phyloP scores from a whole-genome alignment of 108 stramenopile species.

The Stephanodiscus minutulus region DNA sequence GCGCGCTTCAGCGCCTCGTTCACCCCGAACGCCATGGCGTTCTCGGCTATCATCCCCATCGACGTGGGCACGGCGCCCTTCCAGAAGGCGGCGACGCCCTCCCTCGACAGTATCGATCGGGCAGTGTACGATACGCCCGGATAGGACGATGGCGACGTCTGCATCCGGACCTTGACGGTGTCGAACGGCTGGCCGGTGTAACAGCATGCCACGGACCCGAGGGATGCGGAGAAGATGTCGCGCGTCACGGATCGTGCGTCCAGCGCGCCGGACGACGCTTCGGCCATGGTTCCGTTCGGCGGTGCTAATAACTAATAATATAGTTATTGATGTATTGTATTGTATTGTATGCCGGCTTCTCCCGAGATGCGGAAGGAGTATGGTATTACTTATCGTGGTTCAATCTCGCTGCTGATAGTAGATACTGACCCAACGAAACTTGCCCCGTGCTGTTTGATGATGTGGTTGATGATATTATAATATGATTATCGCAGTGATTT shows the following conservation, averaged over 20 bases:
- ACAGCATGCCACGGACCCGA: constrained; percentile 79
- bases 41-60: constrained; percentile 86
- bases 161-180: constrained; percentile 88
- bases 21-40: constrained; percentile 91
- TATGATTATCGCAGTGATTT: too few relatives aligned
- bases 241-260: constrained; percentile 72
- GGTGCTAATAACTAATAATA: too few relatives aligned
- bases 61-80: constrained; percentile 90
- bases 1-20: constrained; percentile 88
- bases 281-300: background rate
- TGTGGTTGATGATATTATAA: too few relatives aligned
- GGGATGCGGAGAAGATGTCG: constrained; percentile 83
- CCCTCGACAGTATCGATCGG: constrained; percentile 56
- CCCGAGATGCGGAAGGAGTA: too few relatives aligned
- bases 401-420: too few relatives aligned
- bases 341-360: too few relatives aligned
- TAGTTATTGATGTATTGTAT: too few relatives aligned
- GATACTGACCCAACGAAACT: too few relatives aligned
- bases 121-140: constrained; percentile 53
- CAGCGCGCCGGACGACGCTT: constrained; percentile 28
- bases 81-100: constrained; percentile 71
- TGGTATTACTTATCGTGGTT: too few relatives aligned
- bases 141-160: constrained; percentile 67
- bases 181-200: constrained; percentile 88
- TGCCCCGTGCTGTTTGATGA: too few relatives aligned